Base-by-base conservation (phyloP, 1,284 basidiomycete genomes). In the Ceratorhiza oryzae-sativae region DNA sequence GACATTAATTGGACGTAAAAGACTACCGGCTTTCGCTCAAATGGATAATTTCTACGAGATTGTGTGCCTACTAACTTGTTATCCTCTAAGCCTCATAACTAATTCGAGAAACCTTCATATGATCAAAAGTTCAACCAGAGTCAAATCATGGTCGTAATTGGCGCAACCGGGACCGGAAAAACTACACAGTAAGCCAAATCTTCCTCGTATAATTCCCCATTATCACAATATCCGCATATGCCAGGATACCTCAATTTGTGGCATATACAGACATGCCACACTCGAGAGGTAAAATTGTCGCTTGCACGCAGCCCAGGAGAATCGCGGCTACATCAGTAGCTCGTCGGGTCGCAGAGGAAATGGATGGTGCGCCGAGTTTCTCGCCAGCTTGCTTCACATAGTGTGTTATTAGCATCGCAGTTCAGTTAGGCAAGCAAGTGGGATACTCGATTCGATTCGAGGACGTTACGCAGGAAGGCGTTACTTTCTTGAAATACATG, bases 361-460 rank as follows among this genome's bases (percentile, higher is more conserved):
- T 98, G 93, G 96, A 98, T 80, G 92, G 91, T 93, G 82, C 15
- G 12, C 30, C 13, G 36, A 6, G 36, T 39, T 79, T 89, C 90
- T 55, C 90, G 88, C 49, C 90, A 39, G 36, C 36, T 80, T 86
- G 87, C 25, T n/a, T 62, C 32, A 60, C 67, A 3, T 49, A 25
- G 36, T 63, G 53, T 10, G 41, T 9, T 55, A 6, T 39, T 18
- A 45, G n/a, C 36, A 6, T 42, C 58, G 1, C 75, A 94, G 94
- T 98, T 13, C 86, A 90, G 81, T 89, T 98, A 10, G 95, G 94
- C 70, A 91, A 93, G 79, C 90, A 98, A 77, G 97, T 99, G 75
- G 97, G 97, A 75, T 99, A 99, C 82, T 95, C 94, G 2, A 98
- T 98, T 78, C 94, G 97, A 80, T 99, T 99, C 82, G 97, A 99